Conservation (phyloP, 495 filamentous ascomycete species). For the Aspergillus haitiensis region DNA sequence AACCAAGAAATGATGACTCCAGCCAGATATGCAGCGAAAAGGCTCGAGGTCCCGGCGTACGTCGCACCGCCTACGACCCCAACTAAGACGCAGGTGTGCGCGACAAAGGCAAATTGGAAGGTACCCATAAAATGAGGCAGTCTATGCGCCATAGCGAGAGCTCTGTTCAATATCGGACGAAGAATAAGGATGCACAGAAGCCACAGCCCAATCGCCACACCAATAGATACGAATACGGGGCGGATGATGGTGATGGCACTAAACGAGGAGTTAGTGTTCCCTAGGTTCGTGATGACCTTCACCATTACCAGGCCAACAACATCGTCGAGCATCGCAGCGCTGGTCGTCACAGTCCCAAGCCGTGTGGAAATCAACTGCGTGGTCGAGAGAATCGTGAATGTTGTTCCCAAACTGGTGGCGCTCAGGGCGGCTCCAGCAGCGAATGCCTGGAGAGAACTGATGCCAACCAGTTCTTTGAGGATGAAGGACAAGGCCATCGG, state of each 20-base stretch:
- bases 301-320: constrained; percentile 80
- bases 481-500: constrained; percentile 71
- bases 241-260: constrained; percentile 50
- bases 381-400: constrained; percentile 68
- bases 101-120: constrained; percentile 37
- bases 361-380: constrained; percentile 57
- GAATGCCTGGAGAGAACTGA: constrained; percentile 62
- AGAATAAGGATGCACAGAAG: constrained; percentile 47
- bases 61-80: constrained; percentile 56
- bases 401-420: constrained; percentile 76
- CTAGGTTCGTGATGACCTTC: constrained; percentile 59
- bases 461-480: constrained; percentile 42
- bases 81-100: constrained; percentile 50
- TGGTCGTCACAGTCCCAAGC: constrained; percentile 66
- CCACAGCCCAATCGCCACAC: constrained; percentile 50
- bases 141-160: constrained; percentile 6
- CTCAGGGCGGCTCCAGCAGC: constrained; percentile 75
- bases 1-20: constrained; percentile 61
- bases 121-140: constrained; percentile 21
- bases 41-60: constrained; percentile 65
- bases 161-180: constrained; percentile 33
- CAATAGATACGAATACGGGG: constrained; percentile 59
- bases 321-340: constrained; percentile 82
- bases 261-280: constrained; percentile 34
- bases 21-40: constrained; percentile 71